Evolutionary conservation across 768 basidiomycete genomes (phyloP), one percentile per base, ranked within the genome.

Genomic region (Hysterangium stoloniferum): DNA sequence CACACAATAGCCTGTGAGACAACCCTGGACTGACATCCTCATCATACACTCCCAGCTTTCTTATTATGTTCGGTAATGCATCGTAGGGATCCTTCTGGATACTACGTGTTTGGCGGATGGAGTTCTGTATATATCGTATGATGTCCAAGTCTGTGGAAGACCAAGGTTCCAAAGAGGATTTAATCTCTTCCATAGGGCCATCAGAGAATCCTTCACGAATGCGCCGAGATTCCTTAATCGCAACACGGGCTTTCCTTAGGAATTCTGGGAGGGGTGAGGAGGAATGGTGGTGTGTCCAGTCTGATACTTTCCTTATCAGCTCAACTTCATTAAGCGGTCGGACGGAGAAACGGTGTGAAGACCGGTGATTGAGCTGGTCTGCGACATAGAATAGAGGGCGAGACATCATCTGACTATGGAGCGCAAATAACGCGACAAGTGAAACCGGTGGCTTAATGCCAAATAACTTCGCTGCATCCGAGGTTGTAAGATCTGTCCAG

Each of bases 341-440:
- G 27, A 92, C 76, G 36, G 69, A 57, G 65, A 90, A 85, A 1
- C 56, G 64, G 52, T 80, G 78, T 3, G 66, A 65, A 19, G 64
- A 54, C 22, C 75, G 63, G 59, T 83, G 83, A 22, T 64, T 58
- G 37, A 64, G 57, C 9, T 65, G 59, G 19, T 74, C 64, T 3
- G 80, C 74, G 15, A 80, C 61, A 57, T 82, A 94, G 31, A 76
- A 66, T 7, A 68, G 38, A 2, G 76, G 59, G 17, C 73, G 60
- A 6, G 68, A 62, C 74, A 89, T 79, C 56, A 93, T 67, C 56
- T 75, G 74, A 53, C 77, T 78, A 64, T 93, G 87, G 0, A 79
- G 59, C 12, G 73, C 74, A 28, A 77, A 57, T 36, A 65, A 62
- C n/a, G 71, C 73, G 46, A 78, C 70, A 9, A 69, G 63, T 32